Evolutionary conservation across 345 rosid species (phyloP).

Genomic region (Moringa oleifera): DNA sequence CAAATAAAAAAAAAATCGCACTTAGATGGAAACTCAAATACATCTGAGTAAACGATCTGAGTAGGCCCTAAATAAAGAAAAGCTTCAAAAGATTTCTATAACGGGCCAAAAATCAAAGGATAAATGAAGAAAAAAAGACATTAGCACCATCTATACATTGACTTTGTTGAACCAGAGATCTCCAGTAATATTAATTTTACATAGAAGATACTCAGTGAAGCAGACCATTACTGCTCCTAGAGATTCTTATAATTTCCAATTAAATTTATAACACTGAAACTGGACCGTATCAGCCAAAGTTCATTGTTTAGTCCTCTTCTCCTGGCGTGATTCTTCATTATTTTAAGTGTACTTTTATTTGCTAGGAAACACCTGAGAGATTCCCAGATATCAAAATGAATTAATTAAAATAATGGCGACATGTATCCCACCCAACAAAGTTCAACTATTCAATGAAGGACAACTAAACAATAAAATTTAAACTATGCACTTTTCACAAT

Average conservation of each 20-base stretch:
- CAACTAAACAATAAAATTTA: neutral
- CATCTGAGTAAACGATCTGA: neutral
- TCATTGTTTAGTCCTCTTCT: neutral
- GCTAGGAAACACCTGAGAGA: neutral
- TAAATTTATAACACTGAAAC: too few species aligned
- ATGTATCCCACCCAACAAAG: too few species aligned
- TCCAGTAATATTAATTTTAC: too few species aligned
- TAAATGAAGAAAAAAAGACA: neutral
- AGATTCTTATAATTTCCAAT: too few species aligned
- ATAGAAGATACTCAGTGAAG: too few species aligned
- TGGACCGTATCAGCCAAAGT: too few species aligned
- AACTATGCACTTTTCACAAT: neutral
- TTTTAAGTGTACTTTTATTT: neutral
- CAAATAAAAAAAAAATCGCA: neutral
- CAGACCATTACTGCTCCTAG: neutral
- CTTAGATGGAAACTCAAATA: neutral
- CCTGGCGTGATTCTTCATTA: neutral
- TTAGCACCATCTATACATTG: neutral
- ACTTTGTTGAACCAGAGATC: neutral
- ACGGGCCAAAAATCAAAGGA: neutral
- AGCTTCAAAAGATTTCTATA: neutral
- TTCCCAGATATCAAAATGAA: constrained; percentile 2
- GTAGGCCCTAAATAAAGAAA: neutral
- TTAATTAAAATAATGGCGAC: neutral
- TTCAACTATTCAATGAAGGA: neutral